Conservation (phyloP, 495 filamentous ascomycete species). For the Rusavskia elegans region DNA sequence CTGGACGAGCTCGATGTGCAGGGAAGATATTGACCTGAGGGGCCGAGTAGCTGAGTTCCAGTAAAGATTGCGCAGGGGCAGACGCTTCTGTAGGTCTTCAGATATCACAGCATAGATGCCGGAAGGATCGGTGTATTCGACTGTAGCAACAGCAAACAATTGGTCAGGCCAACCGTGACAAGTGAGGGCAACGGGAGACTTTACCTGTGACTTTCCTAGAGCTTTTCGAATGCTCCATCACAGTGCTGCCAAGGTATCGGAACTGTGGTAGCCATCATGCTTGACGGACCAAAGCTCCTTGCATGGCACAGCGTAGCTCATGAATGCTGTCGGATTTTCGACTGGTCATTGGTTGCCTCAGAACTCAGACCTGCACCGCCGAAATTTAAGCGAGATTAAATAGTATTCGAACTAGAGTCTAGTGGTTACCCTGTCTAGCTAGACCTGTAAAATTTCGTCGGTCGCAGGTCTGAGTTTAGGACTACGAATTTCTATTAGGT, state of each 20-base stretch:
- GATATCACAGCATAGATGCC: constrained; percentile 71
- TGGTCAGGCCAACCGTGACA: neutral
- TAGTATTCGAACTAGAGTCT: too few species aligned
- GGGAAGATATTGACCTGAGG: constrained; percentile 75
- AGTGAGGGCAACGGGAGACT: neutral
- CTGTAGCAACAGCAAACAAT: too few species aligned
- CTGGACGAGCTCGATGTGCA: constrained; percentile 67
- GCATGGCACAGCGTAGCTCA: neutral
- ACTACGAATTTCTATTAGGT: too few species aligned
- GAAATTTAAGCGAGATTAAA: too few species aligned
- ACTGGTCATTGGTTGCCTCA: too few species aligned
- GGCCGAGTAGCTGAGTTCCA: constrained; percentile 92
- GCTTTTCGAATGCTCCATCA: constrained; percentile 10
- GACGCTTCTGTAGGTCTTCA: constrained; percentile 53
- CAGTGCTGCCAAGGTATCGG: neutral
- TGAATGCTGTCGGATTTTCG: too few species aligned
- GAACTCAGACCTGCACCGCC: too few species aligned
- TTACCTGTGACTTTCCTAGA: constrained; percentile 37
- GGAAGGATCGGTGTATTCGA: constrained; percentile 74
- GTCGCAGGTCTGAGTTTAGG: too few species aligned
- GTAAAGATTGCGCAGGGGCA: constrained; percentile 85
- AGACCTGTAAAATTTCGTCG: too few species aligned
- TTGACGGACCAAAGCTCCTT: neutral
- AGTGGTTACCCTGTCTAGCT: too few species aligned
- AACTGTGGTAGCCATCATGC: neutral